These are phyloP conservation scores for Pneumocystis sp. DNA, from an alignment of 1,139 yeast species.

Conservation along the genomic window DNA sequence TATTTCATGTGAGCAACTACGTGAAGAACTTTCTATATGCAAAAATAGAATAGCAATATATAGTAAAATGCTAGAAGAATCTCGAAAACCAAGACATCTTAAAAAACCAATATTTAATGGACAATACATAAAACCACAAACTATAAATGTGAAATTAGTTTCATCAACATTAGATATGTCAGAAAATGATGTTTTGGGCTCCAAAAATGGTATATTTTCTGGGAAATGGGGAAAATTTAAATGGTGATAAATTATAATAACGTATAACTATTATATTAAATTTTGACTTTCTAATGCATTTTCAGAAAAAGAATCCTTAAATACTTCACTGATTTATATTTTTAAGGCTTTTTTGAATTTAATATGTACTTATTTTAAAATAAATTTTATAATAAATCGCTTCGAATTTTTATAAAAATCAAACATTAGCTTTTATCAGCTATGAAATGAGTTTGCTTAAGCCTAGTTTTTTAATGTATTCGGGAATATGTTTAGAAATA, in stretches of 20 bases:
- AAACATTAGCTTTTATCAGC: background rate
- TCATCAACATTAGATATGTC: background rate
- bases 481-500: background rate
- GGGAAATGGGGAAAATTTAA: background rate
- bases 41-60: background rate
- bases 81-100: background rate
- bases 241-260: background rate
- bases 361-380: background rate
- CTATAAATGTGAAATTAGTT: background rate
- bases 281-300: background rate
- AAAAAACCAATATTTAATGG: background rate
- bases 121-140: background rate
- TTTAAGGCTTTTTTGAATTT: background rate
- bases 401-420: background rate
- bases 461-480: background rate
- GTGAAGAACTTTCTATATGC: background rate
- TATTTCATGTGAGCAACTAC: background rate
- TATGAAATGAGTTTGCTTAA: background rate
- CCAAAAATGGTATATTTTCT: background rate
- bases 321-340: background rate
- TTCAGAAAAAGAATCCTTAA: background rate
- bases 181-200: background rate
- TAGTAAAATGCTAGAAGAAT: background rate
- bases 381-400: background rate
- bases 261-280: background rate